phyloP scores from a whole-genome alignment of 2,329 filamentous ascomycete species.

The Chalaropsis thielavioides region DNA sequence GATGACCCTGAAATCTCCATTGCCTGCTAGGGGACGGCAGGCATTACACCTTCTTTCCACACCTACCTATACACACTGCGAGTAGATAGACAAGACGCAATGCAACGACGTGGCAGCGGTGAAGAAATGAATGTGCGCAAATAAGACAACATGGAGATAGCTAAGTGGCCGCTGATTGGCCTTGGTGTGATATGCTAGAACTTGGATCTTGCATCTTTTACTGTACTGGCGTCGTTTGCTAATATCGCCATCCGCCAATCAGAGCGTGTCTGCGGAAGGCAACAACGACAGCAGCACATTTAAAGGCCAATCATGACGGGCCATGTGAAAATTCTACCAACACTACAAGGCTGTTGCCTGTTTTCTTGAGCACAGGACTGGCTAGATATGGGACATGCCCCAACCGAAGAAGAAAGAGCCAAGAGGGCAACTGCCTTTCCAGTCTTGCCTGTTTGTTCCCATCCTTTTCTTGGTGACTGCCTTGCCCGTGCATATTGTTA shows the following conservation, averaged over 20 bases:
- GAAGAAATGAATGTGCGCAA: background rate
- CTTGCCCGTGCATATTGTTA: background rate
- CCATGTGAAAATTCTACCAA: background rate
- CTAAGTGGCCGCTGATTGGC: background rate
- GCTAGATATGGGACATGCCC: background rate
- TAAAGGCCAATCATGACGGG: background rate
- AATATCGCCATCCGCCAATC: background rate
- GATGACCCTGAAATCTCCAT: slow-evolving; percentile 6
- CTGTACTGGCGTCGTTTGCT: background rate
- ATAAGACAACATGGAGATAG: background rate
- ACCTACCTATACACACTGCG: background rate
- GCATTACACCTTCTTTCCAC: background rate
- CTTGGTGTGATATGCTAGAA: background rate
- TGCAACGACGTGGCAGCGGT: background rate
- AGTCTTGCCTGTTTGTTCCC: background rate
- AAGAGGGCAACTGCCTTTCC: background rate
- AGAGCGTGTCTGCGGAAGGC: background rate
- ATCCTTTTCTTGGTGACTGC: background rate
- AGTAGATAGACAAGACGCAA: background rate
- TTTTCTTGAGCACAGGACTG: background rate
- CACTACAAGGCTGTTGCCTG: background rate
- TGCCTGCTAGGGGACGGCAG: background rate
- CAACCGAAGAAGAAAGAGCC: background rate
- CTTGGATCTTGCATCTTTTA: background rate
- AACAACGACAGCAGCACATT: background rate